A percentile compares a stretch with the other conserved stretches of the same genome.
Evolutionary conservation across 441 rosid species (phyloP).

Genomic region (Iberis amara): DNA sequence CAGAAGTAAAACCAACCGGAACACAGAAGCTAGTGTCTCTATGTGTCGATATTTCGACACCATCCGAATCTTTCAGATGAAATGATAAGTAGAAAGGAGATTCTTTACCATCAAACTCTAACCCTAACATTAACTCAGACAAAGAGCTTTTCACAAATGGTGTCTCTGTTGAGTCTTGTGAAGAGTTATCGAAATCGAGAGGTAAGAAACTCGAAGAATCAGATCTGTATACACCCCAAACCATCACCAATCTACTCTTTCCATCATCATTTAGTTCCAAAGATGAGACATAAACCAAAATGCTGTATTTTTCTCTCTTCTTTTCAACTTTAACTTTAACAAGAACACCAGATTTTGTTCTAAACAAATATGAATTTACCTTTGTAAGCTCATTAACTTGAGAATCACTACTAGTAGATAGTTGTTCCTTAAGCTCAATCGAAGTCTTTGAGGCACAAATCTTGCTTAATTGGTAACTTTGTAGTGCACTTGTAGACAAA

Average conservation of each 20-base stretch:
- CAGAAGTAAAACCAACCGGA: conserved; percentile 70
- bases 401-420: conserved; percentile 26
- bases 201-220: conserved; percentile 53
- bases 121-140: conserved; percentile 42
- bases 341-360: conserved; percentile 62
- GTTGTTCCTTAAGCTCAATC: conserved; percentile 36
- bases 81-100: conserved; percentile 73
- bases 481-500: conserved; percentile 19
- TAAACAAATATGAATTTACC: conserved; percentile 50
- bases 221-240: conserved; percentile 67
- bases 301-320: conserved; percentile 47
- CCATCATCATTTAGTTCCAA: conserved; percentile 30
- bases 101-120: conserved; percentile 65
- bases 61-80: conserved; percentile 39
- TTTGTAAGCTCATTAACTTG: conserved; percentile 40
- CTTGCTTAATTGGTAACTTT: conserved; percentile 33
- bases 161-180: conserved; percentile 40
- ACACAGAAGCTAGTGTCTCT: conserved; percentile 56
- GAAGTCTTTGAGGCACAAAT: conserved; percentile 47
- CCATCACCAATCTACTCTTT: conserved; percentile 39
- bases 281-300: conserved; percentile 55
- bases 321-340: conserved; percentile 54
- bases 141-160: conserved; percentile 41
- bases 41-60: conserved; percentile 52
- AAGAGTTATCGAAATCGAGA: conserved; percentile 36